Conservation (phyloP, 1,139 yeast species). For the Magnusiomyces suaveolens region DNA sequence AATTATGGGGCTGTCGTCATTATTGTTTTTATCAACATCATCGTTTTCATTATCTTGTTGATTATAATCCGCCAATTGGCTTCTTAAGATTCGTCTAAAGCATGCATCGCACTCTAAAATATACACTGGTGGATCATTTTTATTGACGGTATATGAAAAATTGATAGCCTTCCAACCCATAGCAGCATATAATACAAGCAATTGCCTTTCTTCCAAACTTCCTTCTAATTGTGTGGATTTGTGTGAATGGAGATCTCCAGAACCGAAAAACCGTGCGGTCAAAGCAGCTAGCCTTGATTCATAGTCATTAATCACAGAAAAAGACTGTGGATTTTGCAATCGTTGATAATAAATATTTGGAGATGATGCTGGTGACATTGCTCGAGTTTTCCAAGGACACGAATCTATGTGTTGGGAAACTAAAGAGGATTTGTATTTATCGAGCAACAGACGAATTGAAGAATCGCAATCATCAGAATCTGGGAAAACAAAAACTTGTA, state of each 20-base stretch:
- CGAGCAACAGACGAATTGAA: neutral
- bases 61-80: neutral
- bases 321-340: neutral
- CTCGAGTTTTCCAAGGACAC: neutral
- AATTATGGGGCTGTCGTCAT: neutral
- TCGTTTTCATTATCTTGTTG: neutral
- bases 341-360: neutral
- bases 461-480: neutral
- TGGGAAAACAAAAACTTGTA: neutral
- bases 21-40: neutral
- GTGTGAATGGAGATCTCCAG: neutral
- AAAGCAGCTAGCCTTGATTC: neutral
- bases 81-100: neutral
- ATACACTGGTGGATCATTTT: neutral
- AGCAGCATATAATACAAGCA: neutral
- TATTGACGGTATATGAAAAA: neutral
- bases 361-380: neutral
- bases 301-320: neutral
- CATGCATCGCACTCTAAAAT: conserved; percentile 2
- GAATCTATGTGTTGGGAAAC: neutral
- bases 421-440: neutral
- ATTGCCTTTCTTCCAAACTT: neutral
- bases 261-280: neutral
- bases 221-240: neutral
- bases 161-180: neutral